Evolutionary conservation across 2,329 filamentous ascomycete species (phyloP).

Genomic region (Gnomoniopsis sp.): DNA sequence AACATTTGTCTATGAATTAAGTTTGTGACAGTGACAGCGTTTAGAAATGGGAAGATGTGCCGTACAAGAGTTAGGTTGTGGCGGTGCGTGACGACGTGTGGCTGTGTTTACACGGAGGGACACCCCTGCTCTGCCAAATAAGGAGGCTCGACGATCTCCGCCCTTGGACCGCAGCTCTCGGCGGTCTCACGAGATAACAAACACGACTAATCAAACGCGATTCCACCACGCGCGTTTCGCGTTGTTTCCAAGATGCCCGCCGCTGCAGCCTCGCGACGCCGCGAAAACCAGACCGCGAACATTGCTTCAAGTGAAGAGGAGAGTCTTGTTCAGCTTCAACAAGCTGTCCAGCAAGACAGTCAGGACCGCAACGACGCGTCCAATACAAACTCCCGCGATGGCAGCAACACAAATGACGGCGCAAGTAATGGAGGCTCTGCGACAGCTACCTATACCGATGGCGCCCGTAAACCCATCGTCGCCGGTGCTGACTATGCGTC

Average conservation of each 20-base stretch:
- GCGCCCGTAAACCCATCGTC: neutral
- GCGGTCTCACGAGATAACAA: neutral
- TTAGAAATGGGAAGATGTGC: too few relatives aligned
- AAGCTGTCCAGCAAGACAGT: neutral
- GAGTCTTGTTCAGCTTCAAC: neutral
- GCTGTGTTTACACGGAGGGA: neutral
- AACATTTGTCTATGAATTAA: too few relatives aligned
- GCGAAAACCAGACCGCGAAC: neutral
- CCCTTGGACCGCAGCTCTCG: neutral
- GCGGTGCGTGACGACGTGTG: too few relatives aligned
- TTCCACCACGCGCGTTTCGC: neutral
- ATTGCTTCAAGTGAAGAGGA: neutral
- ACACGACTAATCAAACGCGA: neutral
- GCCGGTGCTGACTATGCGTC: constrained; percentile 7
- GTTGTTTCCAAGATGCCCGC: neutral
- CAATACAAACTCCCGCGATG: neutral
- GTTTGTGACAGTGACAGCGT: too few relatives aligned
- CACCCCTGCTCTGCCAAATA: neutral
- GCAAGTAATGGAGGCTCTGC: neutral
- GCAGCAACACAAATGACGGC: neutral
- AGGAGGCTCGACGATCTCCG: neutral
- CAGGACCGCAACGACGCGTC: neutral
- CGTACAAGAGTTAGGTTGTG: too few relatives aligned
- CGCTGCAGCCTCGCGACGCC: neutral
- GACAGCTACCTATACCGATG: constrained; percentile 2